Base-by-base conservation (phyloP, 106 monocot species). In the Agapanthus africanus region DNA sequence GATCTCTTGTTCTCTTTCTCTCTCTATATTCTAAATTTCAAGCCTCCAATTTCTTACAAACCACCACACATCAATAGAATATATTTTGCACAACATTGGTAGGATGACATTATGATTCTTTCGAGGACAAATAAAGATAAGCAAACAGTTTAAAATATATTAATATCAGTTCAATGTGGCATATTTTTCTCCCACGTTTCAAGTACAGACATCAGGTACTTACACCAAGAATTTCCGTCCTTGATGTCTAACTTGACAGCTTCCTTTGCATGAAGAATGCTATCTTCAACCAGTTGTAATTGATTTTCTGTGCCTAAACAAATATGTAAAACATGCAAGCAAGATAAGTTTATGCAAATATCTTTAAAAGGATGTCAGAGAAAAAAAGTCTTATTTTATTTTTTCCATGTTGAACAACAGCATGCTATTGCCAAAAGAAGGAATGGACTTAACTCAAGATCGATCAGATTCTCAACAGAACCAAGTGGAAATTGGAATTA, bases 211-310 rank as follows among this genome's bases (percentile, higher is more conserved):
- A 44, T 42, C 26, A 40, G 61, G 74, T 56, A 69, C 79, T 85
- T 91, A 95, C 95, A 95, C 95, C 95, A 95, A 56, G 91, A 95
- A 72, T 95, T 86, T 40, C 95, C 95, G 80, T 95, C 95, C 71
- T 82, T 91, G 54, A 95, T 78, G 78, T 95, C 95, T 78, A 95
- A 37, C 71, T 67, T 70, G 63, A 91, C 86, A 35, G 95, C 95
- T 84, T 86, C 88, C 76, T 84, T 95, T 66, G 88, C 95, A 82
- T 88, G 87, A 46, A 59, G 76, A 70, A 95, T 89, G 74, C 95
- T 91, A 84, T 95, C 88, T 77, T 91, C 84, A 38, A 95, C 69
- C 47, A 80, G 71, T 37, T 80, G 73, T 49, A 74, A 69, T 65
- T 84, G 86, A 67, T 80, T 83, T 73, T 84, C 88, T 57, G 79